Percentiles rank a stretch among this genome's conserved stretches.
Evolutionary conservation across 345 rosid species (phyloP).

Genomic region (Hibiscus syriacus): DNA sequence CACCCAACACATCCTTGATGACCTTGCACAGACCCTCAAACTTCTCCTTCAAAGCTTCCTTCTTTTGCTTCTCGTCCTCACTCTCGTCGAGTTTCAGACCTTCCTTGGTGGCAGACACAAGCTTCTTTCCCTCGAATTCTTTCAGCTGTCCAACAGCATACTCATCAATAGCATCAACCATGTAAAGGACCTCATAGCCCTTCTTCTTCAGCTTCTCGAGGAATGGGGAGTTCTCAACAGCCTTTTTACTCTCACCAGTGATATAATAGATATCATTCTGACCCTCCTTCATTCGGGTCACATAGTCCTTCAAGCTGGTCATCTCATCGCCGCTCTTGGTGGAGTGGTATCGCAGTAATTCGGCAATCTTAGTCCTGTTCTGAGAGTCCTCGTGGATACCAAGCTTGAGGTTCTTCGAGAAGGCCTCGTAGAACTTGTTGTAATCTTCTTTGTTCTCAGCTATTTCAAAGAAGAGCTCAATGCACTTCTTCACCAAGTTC

Average conservation of each 20-base stretch:
- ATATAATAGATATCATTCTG: constrained; percentile 74
- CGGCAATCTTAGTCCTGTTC: constrained; percentile 76
- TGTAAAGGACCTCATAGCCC: constrained; percentile 72
- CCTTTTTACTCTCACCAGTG: constrained; percentile 91
- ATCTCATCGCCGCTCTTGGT: constrained; percentile 89
- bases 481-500: constrained; percentile 87
- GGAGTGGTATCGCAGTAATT: constrained; percentile 74
- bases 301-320: constrained; percentile 86
- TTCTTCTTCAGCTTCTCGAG: constrained; percentile 86
- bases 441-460: constrained; percentile 95
- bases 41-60: constrained; percentile 50
- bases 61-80: constrained; percentile 73
- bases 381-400: constrained; percentile 86
- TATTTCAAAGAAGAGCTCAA: constrained; percentile 80
- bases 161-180: constrained; percentile 91
- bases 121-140: constrained; percentile 83
- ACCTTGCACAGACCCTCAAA: constrained; percentile 90
- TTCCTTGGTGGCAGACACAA: constrained; percentile 85
- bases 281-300: constrained; percentile 93
- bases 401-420: constrained; percentile 83
- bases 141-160: constrained; percentile 78
- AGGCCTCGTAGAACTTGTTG: constrained; percentile 83
- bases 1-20: constrained; percentile 72
- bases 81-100: constrained; percentile 68
- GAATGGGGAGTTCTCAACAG: constrained; percentile 92